A percentile compares a stretch with the other conserved stretches of the same genome.
Conservation (phyloP, 1,139 yeast species). For the Pichia sp. region DNA sequence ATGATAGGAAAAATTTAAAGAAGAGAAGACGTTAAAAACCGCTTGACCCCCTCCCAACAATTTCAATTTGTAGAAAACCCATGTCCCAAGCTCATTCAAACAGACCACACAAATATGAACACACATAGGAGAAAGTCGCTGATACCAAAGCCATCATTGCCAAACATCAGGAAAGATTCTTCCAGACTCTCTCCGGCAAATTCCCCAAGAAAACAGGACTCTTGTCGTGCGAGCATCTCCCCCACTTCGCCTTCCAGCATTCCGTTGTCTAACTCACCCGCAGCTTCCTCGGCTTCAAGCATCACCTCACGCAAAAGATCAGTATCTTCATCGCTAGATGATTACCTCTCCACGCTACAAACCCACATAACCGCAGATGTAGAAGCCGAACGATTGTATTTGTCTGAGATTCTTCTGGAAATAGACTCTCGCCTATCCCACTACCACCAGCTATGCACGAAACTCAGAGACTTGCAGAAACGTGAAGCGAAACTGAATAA, state of each 20-base stretch:
- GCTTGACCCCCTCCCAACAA: too few relatives aligned
- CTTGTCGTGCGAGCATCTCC: background rate
- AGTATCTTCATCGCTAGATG: conserved; percentile 3
- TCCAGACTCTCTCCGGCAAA: conserved; percentile 7
- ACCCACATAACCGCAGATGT: conserved; percentile 9
- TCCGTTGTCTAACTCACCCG: conserved; percentile 8
- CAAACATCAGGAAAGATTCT: background rate
- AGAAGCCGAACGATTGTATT: conserved; percentile 4
- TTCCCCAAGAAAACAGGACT: conserved; percentile 10
- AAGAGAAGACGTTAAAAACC: too few relatives aligned
- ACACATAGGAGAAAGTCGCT: conserved; percentile 10
- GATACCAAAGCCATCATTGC: conserved; percentile 11
- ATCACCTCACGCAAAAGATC: conserved; percentile 1
- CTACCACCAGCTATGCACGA: conserved; percentile 5
- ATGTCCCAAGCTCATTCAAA: too few relatives aligned
- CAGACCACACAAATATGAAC: background rate
- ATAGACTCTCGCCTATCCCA: conserved; percentile 2
- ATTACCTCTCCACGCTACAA: conserved; percentile 7
- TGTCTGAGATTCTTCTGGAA: background rate
- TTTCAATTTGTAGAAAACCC: too few relatives aligned
- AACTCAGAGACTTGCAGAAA: conserved; percentile 9
- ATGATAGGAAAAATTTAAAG: too few relatives aligned
- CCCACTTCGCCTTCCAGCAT: conserved; percentile 1
- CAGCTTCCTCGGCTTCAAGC: background rate
- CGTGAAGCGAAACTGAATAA: background rate